Base-by-base conservation (phyloP, 192 early-diverging fungal genomes). In the Lobosporangium transversale region DNA sequence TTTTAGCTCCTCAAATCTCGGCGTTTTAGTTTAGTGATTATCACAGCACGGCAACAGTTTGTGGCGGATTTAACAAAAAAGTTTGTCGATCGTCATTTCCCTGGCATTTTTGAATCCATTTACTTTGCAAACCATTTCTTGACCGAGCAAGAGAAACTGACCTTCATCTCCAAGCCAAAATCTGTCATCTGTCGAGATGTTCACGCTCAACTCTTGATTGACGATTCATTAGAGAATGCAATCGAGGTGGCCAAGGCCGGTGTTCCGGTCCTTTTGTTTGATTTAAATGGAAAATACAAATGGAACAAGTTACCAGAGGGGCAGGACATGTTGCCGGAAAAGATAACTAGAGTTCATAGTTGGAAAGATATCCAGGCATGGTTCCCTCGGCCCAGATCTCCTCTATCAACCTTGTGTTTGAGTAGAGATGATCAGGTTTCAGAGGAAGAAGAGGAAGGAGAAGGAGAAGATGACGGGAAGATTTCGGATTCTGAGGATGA, bases 101-200 rank as follows among this genome's bases (percentile, higher is more conserved):
- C 86, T 24, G 86, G 84, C 52, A 84, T 89, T 35, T 87, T 89
- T 67, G 86, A 84, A 48, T 83, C 83, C n/a, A 86, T 89, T 31
- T 87, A 89, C 55, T 89, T 89, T 65, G 85, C 84, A 27, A 89
- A 89, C 49, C 80, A 82, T 43, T 80, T 62, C 43, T 52, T 89
- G 42, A 80, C 87, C 1, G 74, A 82, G 48, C 70, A 79, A 35
- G 87, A 89, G 54, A 81, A 81, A 37, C 40, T 79, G 4, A 78
- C 80, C 15, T 85, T 83, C 56, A 78, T 85, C 21, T 83, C 81
- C 20, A 87, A 87, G 55, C 75, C 83, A 35, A 89, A 89, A 53
- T 79, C 84, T 3, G 80, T 82, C 18, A 81, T 89, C 23, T 86
- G 82, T 62, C 65, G 70, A 51, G 87, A 89, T 55, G 83, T 89